These are phyloP conservation scores for Schizosaccharomyces octosporus DNA, from an alignment of 805 yeast genomes.

Conservation along the genomic window DNA sequence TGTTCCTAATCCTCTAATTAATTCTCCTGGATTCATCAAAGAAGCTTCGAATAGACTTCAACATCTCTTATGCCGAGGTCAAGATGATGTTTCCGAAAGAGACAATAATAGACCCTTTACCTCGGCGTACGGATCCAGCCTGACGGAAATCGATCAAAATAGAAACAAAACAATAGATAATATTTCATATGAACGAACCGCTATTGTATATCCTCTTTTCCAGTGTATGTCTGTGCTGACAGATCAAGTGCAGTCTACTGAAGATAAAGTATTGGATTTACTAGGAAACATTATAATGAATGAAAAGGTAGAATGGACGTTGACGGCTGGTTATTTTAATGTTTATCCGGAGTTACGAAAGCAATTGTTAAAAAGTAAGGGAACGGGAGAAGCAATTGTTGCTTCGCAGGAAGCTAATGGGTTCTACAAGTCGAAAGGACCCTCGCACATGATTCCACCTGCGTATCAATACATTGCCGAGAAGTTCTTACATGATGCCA, in stretches of 20 bases:
- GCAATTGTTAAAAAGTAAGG: slow-evolving; percentile 30
- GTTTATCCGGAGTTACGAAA: slow-evolving; percentile 51
- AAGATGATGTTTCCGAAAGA: not conserved
- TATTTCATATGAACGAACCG: not conserved
- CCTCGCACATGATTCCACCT: slow-evolving; percentile 59
- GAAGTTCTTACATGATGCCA: slow-evolving; percentile 33
- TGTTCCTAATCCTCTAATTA: not conserved
- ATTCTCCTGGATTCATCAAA: not conserved
- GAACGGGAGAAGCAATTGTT: slow-evolving; percentile 50
- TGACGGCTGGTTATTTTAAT: slow-evolving; percentile 93
- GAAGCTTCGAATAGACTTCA: not conserved
- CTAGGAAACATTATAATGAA: slow-evolving; percentile 11
- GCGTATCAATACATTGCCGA: slow-evolving; percentile 63
- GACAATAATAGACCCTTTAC: not conserved
- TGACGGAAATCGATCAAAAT: not conserved
- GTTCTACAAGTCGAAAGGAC: slow-evolving; percentile 61
- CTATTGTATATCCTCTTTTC: slow-evolving; percentile 61
- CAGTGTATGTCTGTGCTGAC: slow-evolving; percentile 66
- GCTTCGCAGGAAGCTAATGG: slow-evolving; percentile 82
- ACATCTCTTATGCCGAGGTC: not conserved
- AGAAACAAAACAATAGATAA: not conserved
- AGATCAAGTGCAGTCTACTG: slow-evolving; percentile 46
- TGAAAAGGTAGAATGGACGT: slow-evolving; percentile 42
- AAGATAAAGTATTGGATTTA: slow-evolving; percentile 44
- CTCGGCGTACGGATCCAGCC: not conserved